phyloP scores from a whole-genome alignment of 2,329 filamentous ascomycete species.

The Microsporum canis region DNA sequence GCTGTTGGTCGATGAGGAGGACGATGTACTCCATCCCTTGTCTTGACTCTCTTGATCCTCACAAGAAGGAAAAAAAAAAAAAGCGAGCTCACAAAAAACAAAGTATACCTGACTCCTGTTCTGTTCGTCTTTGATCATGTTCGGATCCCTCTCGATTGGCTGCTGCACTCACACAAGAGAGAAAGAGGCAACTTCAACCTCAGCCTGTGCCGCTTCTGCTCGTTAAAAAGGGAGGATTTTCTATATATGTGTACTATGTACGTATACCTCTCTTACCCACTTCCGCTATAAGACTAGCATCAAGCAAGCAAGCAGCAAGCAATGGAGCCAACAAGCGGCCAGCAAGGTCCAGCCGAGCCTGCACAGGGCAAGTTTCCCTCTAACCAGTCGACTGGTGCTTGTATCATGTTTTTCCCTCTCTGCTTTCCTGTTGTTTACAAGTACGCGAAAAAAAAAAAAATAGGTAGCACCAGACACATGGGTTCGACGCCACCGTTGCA shows the following conservation, averaged over 20 bases:
- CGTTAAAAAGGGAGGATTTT: neutral
- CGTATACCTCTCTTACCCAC: neutral
- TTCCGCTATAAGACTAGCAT: neutral
- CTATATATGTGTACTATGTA: neutral
- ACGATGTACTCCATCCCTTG: neutral
- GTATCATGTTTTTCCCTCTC: neutral
- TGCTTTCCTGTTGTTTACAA: neutral
- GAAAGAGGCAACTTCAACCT: neutral
- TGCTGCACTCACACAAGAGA: neutral
- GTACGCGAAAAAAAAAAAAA: neutral
- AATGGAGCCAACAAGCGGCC: neutral
- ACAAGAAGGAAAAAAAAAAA: neutral
- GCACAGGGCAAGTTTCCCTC: neutral
- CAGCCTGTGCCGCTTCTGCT: neutral
- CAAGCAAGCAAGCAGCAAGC: neutral
- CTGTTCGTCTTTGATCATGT: neutral
- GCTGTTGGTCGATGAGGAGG: neutral
- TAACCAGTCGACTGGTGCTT: neutral
- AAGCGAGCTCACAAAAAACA: neutral
- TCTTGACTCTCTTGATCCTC: neutral
- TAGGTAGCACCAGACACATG: constrained; percentile 1
- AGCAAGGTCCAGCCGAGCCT: neutral
- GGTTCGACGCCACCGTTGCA: neutral
- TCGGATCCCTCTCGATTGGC: neutral
- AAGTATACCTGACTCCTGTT: neutral